These are phyloP conservation scores for Carallia brachiata DNA, from an alignment of 345 rosid species.

Conservation along the genomic window DNA sequence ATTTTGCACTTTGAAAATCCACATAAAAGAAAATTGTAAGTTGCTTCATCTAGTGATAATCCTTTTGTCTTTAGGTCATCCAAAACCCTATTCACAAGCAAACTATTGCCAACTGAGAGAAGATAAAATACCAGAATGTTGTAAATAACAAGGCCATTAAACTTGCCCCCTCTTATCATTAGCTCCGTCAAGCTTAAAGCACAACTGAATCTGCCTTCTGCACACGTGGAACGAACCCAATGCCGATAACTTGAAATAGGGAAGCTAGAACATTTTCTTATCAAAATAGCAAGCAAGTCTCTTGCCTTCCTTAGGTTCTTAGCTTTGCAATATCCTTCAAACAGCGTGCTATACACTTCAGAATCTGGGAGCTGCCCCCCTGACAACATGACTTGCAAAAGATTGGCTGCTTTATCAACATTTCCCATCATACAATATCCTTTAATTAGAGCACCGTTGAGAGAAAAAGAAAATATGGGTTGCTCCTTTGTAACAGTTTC, in stretches of 20 bases:
- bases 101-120: conserved; percentile 36
- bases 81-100: conserved; percentile 38
- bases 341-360: conserved; percentile 35
- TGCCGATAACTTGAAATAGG: conserved; percentile 50
- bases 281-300: conserved; percentile 45
- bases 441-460: conserved; percentile 41
- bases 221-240: conserved; percentile 50
- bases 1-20: conserved; percentile 54
- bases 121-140: conserved; percentile 61
- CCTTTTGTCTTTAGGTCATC: conserved; percentile 45
- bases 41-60: conserved; percentile 45
- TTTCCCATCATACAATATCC: conserved; percentile 53
- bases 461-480: conserved; percentile 28
- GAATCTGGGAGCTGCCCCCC: conserved; percentile 35
- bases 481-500: conserved; percentile 31
- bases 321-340: conserved; percentile 50
- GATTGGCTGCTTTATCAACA: conserved; percentile 46
- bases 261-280: conserved; percentile 40
- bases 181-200: conserved; percentile 53
- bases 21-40: conserved; percentile 62
- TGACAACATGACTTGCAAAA: conserved; percentile 35
- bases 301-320: conserved; percentile 37
- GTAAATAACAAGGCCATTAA: conserved; percentile 30
- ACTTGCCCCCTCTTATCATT: conserved; percentile 38
- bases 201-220: conserved; percentile 30